Evolutionary conservation across 208 protist species (phyloP).

Genomic region (Trypanosoma congolense): DNA sequence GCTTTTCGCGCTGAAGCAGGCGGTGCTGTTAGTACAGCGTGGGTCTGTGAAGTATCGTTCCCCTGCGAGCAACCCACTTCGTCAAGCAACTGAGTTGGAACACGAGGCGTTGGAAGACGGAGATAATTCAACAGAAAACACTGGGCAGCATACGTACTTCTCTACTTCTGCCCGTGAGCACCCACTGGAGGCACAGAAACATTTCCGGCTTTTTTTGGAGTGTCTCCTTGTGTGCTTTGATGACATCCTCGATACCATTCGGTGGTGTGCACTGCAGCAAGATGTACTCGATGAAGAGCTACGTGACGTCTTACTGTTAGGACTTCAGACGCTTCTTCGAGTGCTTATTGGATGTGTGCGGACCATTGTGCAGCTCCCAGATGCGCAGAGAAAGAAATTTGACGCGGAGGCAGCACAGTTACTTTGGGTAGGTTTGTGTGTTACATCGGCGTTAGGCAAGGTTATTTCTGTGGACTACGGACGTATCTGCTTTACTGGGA

Average conservation of each 20-base stretch:
- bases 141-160: constrained; percentile 7
- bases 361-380: constrained; percentile 23
- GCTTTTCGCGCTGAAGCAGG: constrained; percentile 69
- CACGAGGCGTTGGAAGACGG: constrained; percentile 7
- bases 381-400: constrained; percentile 23
- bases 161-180: neutral
- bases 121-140: neutral
- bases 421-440: constrained; percentile 46
- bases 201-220: constrained; percentile 24
- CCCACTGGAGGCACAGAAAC: constrained; percentile 8
- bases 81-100: neutral
- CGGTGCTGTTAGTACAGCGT: constrained; percentile 47
- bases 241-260: constrained; percentile 32
- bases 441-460: constrained; percentile 29
- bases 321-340: constrained; percentile 30
- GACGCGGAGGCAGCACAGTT: constrained; percentile 29
- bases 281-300: constrained; percentile 51
- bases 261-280: constrained; percentile 32
- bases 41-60: constrained; percentile 26
- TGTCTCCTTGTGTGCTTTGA: constrained; percentile 36
- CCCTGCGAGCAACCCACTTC: neutral
- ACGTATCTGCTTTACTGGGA: constrained; percentile 41
- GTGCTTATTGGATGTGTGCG: constrained; percentile 29
- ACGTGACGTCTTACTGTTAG: constrained; percentile 29
- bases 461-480: constrained; percentile 32